phyloP scores from a whole-genome alignment of 768 basidiomycete genomes.

The Suillus spraguei region DNA sequence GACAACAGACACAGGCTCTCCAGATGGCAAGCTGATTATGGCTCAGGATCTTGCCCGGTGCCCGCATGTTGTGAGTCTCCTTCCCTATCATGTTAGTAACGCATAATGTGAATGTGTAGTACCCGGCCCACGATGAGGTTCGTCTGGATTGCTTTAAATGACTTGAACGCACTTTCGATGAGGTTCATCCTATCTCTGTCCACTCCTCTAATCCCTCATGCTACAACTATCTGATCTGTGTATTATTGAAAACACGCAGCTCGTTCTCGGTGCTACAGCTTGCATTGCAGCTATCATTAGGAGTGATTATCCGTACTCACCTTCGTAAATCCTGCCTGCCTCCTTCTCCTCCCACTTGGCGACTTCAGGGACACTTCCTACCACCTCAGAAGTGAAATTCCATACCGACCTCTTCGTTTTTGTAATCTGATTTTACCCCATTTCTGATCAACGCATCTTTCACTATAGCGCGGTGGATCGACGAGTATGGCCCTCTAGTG shows the following conservation, averaged over 20 bases:
- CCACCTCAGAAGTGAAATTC: not conserved
- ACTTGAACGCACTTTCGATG: not conserved
- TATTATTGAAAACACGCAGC: not conserved
- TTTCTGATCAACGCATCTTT: not conserved
- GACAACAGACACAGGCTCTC: no score
- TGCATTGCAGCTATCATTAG: not conserved
- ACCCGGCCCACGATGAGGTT: no score
- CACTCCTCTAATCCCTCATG: not conserved
- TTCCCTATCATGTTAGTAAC: not conserved
- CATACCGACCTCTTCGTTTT: not conserved
- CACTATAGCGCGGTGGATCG: not conserved
- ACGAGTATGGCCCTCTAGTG: not conserved
- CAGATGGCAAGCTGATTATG: no score
- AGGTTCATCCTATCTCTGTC: not conserved
- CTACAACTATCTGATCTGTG: not conserved
- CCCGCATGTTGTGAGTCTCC: not conserved
- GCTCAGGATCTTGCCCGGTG: not conserved
- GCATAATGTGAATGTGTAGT: not conserved
- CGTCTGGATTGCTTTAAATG: not conserved
- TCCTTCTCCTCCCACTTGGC: not conserved
- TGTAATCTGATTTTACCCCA: not conserved
- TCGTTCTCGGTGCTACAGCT: not conserved
- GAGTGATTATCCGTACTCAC: not conserved
- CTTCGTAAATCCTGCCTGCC: not conserved
- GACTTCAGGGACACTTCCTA: not conserved